phyloP scores from a whole-genome alignment of 2,329 filamentous ascomycete species.

The Leptoxyphium fumago region DNA sequence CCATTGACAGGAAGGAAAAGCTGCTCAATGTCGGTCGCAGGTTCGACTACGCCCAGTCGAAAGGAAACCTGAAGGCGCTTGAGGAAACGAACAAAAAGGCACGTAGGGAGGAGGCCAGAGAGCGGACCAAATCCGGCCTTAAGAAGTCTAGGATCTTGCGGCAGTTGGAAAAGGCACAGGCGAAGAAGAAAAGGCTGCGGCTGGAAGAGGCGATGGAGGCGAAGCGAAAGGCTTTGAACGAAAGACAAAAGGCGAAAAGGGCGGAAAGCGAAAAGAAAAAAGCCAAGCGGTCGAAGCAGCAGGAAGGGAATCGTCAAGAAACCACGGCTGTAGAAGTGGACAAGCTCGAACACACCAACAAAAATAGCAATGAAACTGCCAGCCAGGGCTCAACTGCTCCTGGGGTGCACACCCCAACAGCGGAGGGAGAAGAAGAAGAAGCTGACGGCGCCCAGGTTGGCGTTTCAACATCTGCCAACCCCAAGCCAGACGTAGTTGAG shows the following conservation, averaged over 20 bases:
- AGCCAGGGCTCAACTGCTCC: neutral
- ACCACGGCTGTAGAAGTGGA: neutral
- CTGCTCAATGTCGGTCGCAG: slow-evolving; percentile 54
- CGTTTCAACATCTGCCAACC: neutral
- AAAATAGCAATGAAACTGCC: neutral
- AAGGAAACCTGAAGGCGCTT: slow-evolving; percentile 41
- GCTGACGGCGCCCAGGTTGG: neutral
- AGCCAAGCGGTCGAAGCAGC: neutral
- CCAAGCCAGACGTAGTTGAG: neutral
- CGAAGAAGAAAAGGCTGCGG: slow-evolving; percentile 9
- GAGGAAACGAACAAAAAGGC: slow-evolving; percentile 30
- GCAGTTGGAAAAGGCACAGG: slow-evolving; percentile 24
- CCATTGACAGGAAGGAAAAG: slow-evolving; percentile 53
- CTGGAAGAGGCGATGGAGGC: slow-evolving; percentile 13
- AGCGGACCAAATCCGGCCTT: slow-evolving; percentile 19
- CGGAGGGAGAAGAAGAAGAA: neutral
- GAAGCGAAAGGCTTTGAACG: slow-evolving; percentile 10
- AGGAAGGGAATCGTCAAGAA: neutral
- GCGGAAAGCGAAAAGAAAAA: slow-evolving; percentile 4
- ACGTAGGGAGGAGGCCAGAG: slow-evolving; percentile 22
- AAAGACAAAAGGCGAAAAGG: slow-evolving; percentile 1
- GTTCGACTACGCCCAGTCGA: slow-evolving; percentile 56
- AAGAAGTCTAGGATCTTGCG: slow-evolving; percentile 26
- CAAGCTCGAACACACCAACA: neutral
- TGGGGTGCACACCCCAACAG: neutral